Percentiles rank a stretch among this genome's conserved stretches.
Conservation (phyloP, 176 grass and related monocot genomes). For the Pharus latifolius region DNA sequence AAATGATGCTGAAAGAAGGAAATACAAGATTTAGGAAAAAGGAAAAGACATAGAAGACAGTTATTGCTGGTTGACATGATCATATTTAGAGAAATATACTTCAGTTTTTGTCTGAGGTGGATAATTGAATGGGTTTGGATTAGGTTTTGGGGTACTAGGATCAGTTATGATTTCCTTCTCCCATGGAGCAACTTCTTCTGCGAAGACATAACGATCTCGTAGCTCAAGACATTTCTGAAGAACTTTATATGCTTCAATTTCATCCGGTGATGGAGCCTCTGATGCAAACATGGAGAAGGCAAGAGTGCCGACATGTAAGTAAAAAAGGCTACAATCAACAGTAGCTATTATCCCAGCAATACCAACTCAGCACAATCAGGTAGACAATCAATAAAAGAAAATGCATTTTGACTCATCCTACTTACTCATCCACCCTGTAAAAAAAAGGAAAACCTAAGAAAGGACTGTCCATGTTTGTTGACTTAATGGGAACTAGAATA, state of each 20-base stretch:
- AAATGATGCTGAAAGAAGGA: conserved; percentile 65
- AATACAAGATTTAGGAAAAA: not conserved
- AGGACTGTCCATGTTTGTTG: not conserved
- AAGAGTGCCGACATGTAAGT: not conserved
- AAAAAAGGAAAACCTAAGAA: not conserved
- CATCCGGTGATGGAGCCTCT: conserved; percentile 76
- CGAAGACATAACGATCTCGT: conserved; percentile 76
- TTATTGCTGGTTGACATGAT: not conserved
- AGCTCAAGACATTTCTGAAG: conserved; percentile 88
- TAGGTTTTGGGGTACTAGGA: conserved; percentile 90
- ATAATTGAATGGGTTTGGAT: conserved; percentile 69
- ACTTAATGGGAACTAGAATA: not conserved
- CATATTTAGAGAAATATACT: conserved; percentile 22
- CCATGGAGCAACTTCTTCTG: conserved; percentile 91
- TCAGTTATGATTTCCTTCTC: conserved; percentile 96
- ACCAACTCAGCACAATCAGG: not conserved
- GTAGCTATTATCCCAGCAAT: not conserved
- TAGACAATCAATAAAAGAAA: not conserved
- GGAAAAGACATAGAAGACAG: not conserved
- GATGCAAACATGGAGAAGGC: not conserved
- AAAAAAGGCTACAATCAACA: not conserved
- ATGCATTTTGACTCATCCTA: not conserved
- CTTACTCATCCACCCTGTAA: too few relatives aligned
- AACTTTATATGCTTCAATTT: conserved; percentile 83
- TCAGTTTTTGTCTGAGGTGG: conserved; percentile 59